Base-by-base conservation (phyloP, 768 basidiomycete species). In the Leucogyrophana mollusca region DNA sequence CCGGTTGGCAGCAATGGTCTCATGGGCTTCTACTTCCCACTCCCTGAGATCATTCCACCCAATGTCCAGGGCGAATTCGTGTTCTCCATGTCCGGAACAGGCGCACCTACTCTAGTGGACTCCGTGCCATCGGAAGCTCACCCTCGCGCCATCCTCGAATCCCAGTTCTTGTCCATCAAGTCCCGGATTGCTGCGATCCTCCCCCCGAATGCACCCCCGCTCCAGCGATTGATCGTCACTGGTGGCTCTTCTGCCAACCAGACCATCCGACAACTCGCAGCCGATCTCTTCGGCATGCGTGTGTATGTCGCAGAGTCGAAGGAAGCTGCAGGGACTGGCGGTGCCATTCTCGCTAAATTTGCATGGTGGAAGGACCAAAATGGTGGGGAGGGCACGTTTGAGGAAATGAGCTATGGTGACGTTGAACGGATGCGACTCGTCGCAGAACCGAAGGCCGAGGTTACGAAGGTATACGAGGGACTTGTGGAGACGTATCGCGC, bases 41-140 rank as follows among this genome's bases (percentile, higher is more conserved):
- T 90, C 21, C 85, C 82, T 11, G 92, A 94, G 66, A 94, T 94
- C 64, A 92, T 94, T 47, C 91, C 92, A 3, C 80, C 83, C 14
- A 79, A 78, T 45, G 84, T 90, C 6, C 62, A 75, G 7, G 91
- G 92, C n/a, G 76, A 82, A 48, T 83, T 79, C 66, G 74, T 78
- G 65, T 90, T 86, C 69, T 65, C 65, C 18, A 63, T 66, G 20
- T 40, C 61, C 36, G 56, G 53, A 8, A 49, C 56, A 25, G 59
- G 49, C n/a, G 59, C 57, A 6, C 60, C 43, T 34, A 63, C 56
- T 34, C 60, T 61, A 2, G 58, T 68, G 17, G 53, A 54, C 20
- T 50, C 62, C 33, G 66, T 80, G 11, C 80, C 79, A 0, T 54
- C 54, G 9, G 51, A 62, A 13, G 70, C 77, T 1, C 84, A 90